Evolutionary conservation across 768 basidiomycete species (phyloP).

Genomic region (Floccularia luteovirens): DNA sequence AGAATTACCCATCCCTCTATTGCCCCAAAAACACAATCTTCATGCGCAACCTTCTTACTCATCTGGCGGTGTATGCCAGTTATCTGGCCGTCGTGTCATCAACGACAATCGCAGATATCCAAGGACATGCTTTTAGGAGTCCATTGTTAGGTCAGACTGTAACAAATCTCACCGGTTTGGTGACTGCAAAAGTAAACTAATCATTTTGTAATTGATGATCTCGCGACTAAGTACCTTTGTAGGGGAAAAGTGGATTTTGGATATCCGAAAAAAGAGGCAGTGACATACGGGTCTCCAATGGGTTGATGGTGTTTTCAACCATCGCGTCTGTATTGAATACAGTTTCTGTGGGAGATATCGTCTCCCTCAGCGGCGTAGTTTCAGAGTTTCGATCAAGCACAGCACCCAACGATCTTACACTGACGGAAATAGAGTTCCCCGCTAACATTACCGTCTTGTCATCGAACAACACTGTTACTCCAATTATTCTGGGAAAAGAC

Average conservation of each 20-base stretch:
- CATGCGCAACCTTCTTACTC: too few species aligned
- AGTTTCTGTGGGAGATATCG: conserved; percentile 38
- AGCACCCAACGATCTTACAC: conserved; percentile 35
- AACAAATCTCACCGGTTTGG: conserved; percentile 38
- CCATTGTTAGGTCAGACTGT: conserved; percentile 38
- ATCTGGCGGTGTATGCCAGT: too few species aligned
- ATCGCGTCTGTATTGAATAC: conserved; percentile 24
- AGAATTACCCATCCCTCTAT: too few species aligned
- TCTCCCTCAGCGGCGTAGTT: conserved; percentile 38
- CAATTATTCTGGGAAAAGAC: conserved; percentile 45
- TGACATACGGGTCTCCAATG: conserved; percentile 42
- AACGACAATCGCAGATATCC: conserved; percentile 41
- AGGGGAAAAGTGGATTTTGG: conserved; percentile 43
- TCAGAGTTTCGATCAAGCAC: conserved; percentile 40
- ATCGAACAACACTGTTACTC: conserved; percentile 33
- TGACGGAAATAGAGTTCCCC: conserved; percentile 42
- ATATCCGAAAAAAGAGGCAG: conserved; percentile 32
- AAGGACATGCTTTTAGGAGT: conserved; percentile 39
- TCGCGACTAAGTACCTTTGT: not conserved
- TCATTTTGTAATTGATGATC: not conserved
- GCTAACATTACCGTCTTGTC: conserved; percentile 35
- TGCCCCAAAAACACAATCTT: too few species aligned
- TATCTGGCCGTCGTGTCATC: conserved; percentile 19
- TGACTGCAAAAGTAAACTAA: conserved; percentile 41
- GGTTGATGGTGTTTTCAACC: conserved; percentile 40